These are phyloP conservation scores for Debaryomyces hansenii DNA, from an alignment of 805 yeast genomes.

Conservation along the genomic window DNA sequence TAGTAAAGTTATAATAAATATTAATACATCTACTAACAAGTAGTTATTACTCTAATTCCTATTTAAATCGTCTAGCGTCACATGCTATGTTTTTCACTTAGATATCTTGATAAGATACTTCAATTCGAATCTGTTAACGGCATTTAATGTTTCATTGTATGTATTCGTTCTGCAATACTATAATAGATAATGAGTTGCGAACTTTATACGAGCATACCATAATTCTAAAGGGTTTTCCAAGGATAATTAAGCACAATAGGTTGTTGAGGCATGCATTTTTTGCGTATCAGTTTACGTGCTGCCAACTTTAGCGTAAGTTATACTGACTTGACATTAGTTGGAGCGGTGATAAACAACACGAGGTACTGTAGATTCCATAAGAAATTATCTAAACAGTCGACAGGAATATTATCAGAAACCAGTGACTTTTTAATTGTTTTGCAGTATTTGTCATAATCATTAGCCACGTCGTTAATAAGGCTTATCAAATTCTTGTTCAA, in stretches of 20 bases:
- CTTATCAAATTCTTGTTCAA: constrained; percentile 30
- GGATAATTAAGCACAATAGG: too few species aligned
- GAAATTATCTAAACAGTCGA: constrained; percentile 40
- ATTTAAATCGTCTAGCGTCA: too few species aligned
- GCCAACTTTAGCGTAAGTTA: not conserved
- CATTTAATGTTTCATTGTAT: too few species aligned
- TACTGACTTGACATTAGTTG: not conserved
- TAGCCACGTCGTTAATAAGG: constrained; percentile 19
- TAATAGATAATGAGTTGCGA: too few species aligned
- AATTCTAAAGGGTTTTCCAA: too few species aligned
- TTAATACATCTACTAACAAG: not conserved
- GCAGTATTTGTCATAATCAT: constrained; percentile 5
- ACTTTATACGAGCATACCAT: too few species aligned
- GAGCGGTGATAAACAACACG: constrained; percentile 33
- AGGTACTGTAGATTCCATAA: constrained; percentile 42
- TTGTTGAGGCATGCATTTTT: not conserved
- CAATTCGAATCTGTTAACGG: too few species aligned
- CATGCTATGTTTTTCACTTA: too few species aligned
- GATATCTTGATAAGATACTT: too few species aligned
- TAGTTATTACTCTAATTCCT: too few species aligned
- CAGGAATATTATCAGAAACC: constrained; percentile 25
- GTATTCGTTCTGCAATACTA: too few species aligned
- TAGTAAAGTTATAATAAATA: too few species aligned
- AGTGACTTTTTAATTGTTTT: constrained; percentile 5
- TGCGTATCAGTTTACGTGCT: not conserved